phyloP scores from a whole-genome alignment of 2,329 filamentous ascomycete species.

The Balansia obtecta region DNA sequence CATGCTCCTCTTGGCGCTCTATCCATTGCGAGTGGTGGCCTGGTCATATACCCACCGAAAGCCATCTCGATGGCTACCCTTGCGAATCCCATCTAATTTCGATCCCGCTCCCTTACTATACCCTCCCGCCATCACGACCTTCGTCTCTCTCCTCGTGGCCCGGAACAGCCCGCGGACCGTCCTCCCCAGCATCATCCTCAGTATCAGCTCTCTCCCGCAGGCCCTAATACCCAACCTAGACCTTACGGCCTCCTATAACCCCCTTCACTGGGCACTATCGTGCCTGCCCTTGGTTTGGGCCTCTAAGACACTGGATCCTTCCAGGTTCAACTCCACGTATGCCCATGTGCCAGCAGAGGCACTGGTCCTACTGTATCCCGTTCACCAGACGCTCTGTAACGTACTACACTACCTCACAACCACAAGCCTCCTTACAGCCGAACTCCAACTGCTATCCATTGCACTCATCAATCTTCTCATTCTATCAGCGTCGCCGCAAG shows the following conservation, averaged over 20 bases:
- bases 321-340: constrained; percentile 26
- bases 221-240: constrained; percentile 55
- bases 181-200: constrained; percentile 70
- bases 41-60: constrained; percentile 32
- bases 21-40: constrained; percentile 45
- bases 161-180: constrained; percentile 47
- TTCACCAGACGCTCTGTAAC: constrained; percentile 66
- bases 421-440: constrained; percentile 75
- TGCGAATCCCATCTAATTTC: constrained; percentile 60
- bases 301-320: constrained; percentile 8
- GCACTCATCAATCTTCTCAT: constrained; percentile 72
- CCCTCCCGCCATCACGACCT: constrained; percentile 61
- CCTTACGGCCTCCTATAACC: constrained; percentile 43
- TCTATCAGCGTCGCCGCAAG: constrained; percentile 69
- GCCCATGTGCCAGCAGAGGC: constrained; percentile 36
- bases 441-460: constrained; percentile 76
- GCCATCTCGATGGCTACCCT: constrained; percentile 25
- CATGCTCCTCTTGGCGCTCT: constrained; percentile 32
- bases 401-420: constrained; percentile 72
- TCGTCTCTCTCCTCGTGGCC: constrained; percentile 65
- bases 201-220: constrained; percentile 64
- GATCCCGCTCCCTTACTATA: constrained; percentile 89
- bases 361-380: constrained; percentile 59
- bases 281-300: constrained; percentile 48
- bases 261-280: constrained; percentile 69